These are phyloP conservation scores for Chromosphaera perkinsii DNA, from an alignment of 208 protist genomes.

Conservation along the genomic window DNA sequence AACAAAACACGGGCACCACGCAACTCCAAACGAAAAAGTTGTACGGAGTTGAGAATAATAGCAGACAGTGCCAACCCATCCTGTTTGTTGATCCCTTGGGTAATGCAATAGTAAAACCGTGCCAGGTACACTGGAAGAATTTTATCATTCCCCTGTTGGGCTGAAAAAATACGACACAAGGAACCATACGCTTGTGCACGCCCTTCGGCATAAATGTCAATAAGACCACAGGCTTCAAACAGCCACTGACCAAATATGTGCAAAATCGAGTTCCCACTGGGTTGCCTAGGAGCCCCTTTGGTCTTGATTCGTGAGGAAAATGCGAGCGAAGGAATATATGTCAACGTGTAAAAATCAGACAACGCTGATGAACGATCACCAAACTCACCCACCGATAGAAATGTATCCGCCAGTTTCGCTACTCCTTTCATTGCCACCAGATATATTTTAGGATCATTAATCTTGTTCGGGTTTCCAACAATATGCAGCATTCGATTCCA, in stretches of 20 bases:
- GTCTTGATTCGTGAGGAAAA: neutral
- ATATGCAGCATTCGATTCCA: slow-evolving; percentile 47
- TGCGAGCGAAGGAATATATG: neutral
- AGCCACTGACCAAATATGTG: slow-evolving; percentile 43
- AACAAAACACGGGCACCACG: slow-evolving; percentile 17
- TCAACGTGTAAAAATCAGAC: neutral
- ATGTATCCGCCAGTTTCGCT: slow-evolving; percentile 28
- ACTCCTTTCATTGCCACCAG: slow-evolving; percentile 33
- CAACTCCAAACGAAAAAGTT: slow-evolving; percentile 16
- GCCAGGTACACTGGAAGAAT: slow-evolving; percentile 26
- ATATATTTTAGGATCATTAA: slow-evolving; percentile 29
- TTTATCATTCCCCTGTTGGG: slow-evolving; percentile 17
- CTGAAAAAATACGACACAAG: slow-evolving; percentile 24
- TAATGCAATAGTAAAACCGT: slow-evolving; percentile 17
- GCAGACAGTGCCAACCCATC: slow-evolving; percentile 18
- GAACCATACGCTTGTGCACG: slow-evolving; percentile 2
- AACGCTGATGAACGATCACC: neutral
- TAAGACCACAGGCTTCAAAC: no score
- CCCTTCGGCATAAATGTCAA: slow-evolving; percentile 22
- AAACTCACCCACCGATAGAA: slow-evolving; percentile 19
- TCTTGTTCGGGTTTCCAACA: slow-evolving; percentile 31
- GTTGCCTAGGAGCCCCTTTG: no score
- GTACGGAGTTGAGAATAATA: slow-evolving; percentile 6
- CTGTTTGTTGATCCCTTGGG: slow-evolving; percentile 6
- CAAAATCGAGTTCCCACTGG: slow-evolving; percentile 41